A percentile compares a stretch with the other conserved stretches of the same genome.
These are phyloP conservation scores for Quercus variabilis DNA, from an alignment of 306 rosid species.

Conservation along the genomic window DNA sequence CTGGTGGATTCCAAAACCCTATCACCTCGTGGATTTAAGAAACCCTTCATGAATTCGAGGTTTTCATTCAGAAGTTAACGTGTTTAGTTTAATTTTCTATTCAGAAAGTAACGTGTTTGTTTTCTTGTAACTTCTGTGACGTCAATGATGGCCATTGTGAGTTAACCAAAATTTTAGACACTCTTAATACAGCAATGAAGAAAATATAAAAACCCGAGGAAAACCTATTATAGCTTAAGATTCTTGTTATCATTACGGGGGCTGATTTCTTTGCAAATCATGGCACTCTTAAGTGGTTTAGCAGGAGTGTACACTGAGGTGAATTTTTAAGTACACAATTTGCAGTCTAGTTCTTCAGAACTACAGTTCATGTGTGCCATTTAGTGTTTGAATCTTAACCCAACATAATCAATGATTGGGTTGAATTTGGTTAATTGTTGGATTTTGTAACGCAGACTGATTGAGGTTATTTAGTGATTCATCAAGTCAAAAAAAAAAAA, in stretches of 20 bases:
- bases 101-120: too few species aligned
- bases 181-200: conserved; percentile 9
- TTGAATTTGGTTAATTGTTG: neutral
- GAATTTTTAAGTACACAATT: conserved; percentile 20
- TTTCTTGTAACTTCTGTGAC: too few species aligned
- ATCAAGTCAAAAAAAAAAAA: neutral
- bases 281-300: conserved; percentile 97
- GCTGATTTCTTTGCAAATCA: conserved; percentile 47
- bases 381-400: neutral
- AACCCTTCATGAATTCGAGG: fast-evolving
- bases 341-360: conserved; percentile 9
- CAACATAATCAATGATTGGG: conserved; percentile 2
- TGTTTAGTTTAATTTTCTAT: too few species aligned
- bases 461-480: neutral
- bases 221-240: conserved; percentile 8
- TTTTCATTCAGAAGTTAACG: too few species aligned
- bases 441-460: neutral
- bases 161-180: conserved; percentile 31
- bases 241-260: conserved; percentile 16
- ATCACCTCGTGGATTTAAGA: fast-evolving
- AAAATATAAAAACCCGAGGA: neutral
- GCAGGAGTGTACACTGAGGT: conserved; percentile 95
- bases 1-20: fast-evolving
- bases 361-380: neutral
- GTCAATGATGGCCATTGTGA: conserved; percentile 72